Percentiles rank a stretch among this genome's conserved stretches.
Evolutionary conservation across 2,329 filamentous ascomycete genomes (phyloP).

Genomic region (Botrytis sinoallii): DNA sequence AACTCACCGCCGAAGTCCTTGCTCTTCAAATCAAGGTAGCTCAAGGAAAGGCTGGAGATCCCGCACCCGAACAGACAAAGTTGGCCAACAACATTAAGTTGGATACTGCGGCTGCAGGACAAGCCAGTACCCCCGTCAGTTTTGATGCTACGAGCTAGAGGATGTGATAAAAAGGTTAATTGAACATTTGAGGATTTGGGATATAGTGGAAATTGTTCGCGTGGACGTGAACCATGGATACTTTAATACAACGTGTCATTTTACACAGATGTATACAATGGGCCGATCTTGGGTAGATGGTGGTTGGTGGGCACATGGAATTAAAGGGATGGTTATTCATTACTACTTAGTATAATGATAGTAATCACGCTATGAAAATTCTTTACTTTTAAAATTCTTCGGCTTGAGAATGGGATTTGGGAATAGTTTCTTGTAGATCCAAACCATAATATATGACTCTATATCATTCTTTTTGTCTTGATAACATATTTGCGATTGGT

Average conservation of each 20-base stretch:
- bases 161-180: not conserved
- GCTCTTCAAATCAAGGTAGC: slow-evolving; percentile 50
- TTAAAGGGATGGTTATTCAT: not conserved
- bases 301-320: not conserved
- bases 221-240: not conserved
- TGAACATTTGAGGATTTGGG: not conserved
- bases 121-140: slow-evolving; percentile 42
- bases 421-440: not conserved
- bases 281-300: not conserved
- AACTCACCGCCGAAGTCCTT: slow-evolving; percentile 52
- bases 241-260: not conserved
- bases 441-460: not conserved
- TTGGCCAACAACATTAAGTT: slow-evolving; percentile 51
- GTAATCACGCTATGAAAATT: not conserved
- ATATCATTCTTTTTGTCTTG: not conserved
- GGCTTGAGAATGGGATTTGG: not conserved
- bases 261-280: not conserved
- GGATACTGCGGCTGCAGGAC: slow-evolving; percentile 48
- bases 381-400: not conserved
- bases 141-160: slow-evolving; percentile 38
- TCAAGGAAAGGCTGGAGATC: slow-evolving; percentile 47
- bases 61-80: slow-evolving; percentile 50
- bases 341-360: not conserved
- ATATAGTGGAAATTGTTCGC: not conserved
- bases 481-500: no score